Percentiles rank a stretch among this genome's conserved stretches.
Conservation (phyloP, 257 asterid genomes). For the Fraxinus anomala region DNA sequence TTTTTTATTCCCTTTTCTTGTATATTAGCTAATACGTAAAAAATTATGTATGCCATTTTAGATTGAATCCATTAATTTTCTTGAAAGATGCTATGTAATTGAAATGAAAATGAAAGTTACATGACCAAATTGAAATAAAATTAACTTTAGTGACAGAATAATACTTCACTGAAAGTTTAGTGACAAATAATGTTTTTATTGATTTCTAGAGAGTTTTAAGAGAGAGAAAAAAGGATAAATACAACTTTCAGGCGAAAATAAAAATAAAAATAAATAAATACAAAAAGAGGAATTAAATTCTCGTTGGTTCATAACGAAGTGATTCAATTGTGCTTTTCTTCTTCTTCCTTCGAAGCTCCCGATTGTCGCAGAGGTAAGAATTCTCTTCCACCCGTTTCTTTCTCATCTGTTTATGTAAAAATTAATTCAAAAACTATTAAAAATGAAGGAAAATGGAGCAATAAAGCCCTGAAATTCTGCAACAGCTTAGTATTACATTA, state of each 20-base stretch:
- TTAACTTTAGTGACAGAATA: not conserved
- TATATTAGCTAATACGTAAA: no score
- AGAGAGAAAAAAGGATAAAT: no score
- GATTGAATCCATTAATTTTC: no score
- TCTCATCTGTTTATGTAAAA: not conserved
- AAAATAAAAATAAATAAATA: not conserved
- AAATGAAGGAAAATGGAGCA: not conserved
- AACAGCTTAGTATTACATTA: not conserved
- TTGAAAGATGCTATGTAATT: no score
- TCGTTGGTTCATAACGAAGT: not conserved
- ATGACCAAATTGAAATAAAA: not conserved
- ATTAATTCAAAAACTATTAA: not conserved
- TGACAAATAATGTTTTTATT: not conserved
- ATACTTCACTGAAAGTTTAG: not conserved
- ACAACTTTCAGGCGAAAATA: not conserved
- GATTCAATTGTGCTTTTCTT: not conserved
- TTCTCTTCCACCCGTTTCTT: not conserved
- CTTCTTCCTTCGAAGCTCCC: conserved; percentile 23
- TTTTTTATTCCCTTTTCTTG: no score
- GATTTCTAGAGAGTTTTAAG: not conserved
- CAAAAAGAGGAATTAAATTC: not conserved
- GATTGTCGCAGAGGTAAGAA: conserved; percentile 25
- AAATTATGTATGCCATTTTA: no score
- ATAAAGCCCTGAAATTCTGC: not conserved
- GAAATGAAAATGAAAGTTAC: no score